Evolutionary conservation across 163 green algal species (phyloP).

Genomic region (Trebouxiophyceae sp.): DNA sequence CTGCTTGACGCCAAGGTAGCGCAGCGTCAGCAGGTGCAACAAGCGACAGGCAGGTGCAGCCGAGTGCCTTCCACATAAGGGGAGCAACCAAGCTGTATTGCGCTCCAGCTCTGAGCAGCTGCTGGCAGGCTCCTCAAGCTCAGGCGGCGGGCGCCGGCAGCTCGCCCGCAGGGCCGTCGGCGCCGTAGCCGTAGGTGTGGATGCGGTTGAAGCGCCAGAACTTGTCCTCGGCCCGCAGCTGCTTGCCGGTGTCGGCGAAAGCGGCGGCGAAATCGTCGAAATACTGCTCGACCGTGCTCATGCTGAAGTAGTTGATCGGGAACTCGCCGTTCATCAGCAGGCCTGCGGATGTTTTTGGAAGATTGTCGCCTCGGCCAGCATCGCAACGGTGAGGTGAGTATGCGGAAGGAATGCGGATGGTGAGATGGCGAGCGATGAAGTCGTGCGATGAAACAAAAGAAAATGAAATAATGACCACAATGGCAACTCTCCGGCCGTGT

Average conservation of each 20-base stretch:
- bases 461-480: too few species aligned
- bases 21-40: too few species aligned
- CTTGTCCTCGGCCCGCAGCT: conserved; percentile 13
- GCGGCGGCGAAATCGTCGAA: conserved; percentile 47
- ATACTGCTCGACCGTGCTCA: conserved; percentile 66
- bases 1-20: too few species aligned
- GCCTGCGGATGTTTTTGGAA: conserved; percentile 31
- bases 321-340: conserved; percentile 66
- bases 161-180: not conserved
- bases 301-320: conserved; percentile 77
- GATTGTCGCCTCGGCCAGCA: not conserved
- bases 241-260: conserved; percentile 30
- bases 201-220: conserved; percentile 54
- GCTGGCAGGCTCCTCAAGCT: too few species aligned
- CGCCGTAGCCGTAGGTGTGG: not conserved
- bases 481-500: too few species aligned
- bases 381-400: not conserved
- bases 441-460: too few species aligned
- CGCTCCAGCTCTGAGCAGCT: too few species aligned
- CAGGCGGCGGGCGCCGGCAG: too few species aligned
- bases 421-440: not conserved
- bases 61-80: too few species aligned
- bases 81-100: too few species aligned
- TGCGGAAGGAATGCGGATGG: not conserved
- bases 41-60: too few species aligned